phyloP scores from a whole-genome alignment of 192 early-diverging fungal species.

The Pilaira anomala region DNA sequence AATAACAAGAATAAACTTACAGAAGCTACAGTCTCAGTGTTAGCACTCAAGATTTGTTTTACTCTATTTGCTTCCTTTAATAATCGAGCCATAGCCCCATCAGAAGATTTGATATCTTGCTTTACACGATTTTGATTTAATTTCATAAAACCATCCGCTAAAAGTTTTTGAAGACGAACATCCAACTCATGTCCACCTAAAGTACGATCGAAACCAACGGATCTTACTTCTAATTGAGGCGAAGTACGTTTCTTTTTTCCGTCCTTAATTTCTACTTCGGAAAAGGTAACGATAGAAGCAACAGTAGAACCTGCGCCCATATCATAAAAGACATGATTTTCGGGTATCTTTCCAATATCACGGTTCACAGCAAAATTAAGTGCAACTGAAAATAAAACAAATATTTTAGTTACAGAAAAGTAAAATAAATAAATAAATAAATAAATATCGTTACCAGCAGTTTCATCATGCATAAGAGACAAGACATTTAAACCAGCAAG shows the following conservation, averaged over 20 bases:
- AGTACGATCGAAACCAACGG: conserved; percentile 75
- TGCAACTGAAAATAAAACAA: conserved; percentile 54
- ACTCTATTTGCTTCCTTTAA: conserved; percentile 93
- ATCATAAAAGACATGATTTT: conserved; percentile 92
- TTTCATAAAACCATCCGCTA: conserved; percentile 74
- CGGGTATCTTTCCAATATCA: conserved; percentile 58
- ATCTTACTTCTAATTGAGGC: conserved; percentile 74
- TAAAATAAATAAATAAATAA: too few species aligned
- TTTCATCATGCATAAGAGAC: conserved; percentile 89
- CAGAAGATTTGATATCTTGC: conserved; percentile 55
- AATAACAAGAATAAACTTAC: conserved; percentile 34
- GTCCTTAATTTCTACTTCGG: conserved; percentile 55
- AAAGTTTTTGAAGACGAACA: conserved; percentile 71
- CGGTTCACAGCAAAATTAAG: conserved; percentile 86
- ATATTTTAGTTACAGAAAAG: too few species aligned
- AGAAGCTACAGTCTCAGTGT: conserved; percentile 80
- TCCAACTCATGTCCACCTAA: conserved; percentile 91
- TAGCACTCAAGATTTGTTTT: conserved; percentile 95
- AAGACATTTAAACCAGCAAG: conserved; percentile 83
- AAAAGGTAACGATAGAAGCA: conserved; percentile 84
- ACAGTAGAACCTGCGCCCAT: conserved; percentile 95
- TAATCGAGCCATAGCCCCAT: conserved; percentile 85
- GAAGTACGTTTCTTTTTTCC: conserved; percentile 44
- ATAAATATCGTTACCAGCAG: conserved; percentile 59
- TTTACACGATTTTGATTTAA: conserved; percentile 46